phyloP scores from a whole-genome alignment of 225 moss, liverwort and hornwort species.

The Bryoerythrophyllum caledonicum region DNA sequence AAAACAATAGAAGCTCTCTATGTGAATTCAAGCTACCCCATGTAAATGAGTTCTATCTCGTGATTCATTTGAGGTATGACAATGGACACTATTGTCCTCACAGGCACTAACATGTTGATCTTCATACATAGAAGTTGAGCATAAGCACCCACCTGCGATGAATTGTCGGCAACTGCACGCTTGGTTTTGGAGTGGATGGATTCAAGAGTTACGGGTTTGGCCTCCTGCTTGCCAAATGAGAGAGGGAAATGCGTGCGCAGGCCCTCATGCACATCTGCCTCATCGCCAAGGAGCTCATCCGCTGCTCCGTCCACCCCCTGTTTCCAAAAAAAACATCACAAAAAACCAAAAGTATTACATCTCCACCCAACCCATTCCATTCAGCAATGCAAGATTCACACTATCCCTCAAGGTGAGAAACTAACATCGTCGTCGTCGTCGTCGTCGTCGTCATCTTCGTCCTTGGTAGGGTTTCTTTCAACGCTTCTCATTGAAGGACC shows the following conservation, averaged over 20 bases:
- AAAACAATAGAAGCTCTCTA: no score
- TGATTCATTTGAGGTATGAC: no score
- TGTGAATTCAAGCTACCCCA: no score
- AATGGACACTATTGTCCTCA: no score
- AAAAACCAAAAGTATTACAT: background rate
- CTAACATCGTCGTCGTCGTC: conserved; percentile 43
- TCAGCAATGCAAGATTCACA: background rate
- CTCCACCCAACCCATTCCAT: background rate
- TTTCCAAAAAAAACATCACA: conserved; percentile 22
- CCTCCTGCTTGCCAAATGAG: conserved; percentile 83
- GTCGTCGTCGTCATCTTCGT: conserved; percentile 33
- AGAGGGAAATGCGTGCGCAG: conserved; percentile 79
- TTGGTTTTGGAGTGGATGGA: conserved; percentile 69
- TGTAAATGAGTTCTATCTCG: no score
- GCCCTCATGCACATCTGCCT: conserved; percentile 78
- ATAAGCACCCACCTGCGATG: conserved; percentile 35
- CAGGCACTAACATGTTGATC: no score
- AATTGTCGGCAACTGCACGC: conserved; percentile 37
- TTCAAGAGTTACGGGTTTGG: conserved; percentile 57
- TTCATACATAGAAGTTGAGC: no score
- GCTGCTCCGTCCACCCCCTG: conserved; percentile 47
- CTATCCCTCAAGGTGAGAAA: conserved; percentile 12
- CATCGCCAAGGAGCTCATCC: conserved; percentile 66
- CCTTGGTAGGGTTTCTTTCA: conserved; percentile 15
- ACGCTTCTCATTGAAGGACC: conserved; percentile 9